Evolutionary conservation across 225 moss, liverwort and hornwort species (phyloP), one percentile per base, ranked within the genome.

Genomic region (Straminergon stramineum): DNA sequence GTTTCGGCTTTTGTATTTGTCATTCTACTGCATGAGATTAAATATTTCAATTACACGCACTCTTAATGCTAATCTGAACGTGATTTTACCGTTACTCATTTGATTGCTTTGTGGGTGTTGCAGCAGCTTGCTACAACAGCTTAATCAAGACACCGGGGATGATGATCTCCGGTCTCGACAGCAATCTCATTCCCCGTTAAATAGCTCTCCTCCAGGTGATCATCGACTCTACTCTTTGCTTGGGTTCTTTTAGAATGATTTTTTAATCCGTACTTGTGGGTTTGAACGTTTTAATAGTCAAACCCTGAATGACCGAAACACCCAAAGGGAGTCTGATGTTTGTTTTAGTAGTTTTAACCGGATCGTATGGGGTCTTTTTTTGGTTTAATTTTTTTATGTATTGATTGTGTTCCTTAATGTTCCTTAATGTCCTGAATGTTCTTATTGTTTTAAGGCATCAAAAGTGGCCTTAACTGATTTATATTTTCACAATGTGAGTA

Each of bases 121-220:
- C 94, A 94, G 93, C 95, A 99, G 99, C 91, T 92, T 99, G 92
- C 94, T 99, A 84, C 99, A 99, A 92, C 99, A 99, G 89, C 94
- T 99, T 37, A 97, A 93, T 91, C 99, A 97, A 92, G 99, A 99
- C 81, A 65, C 96, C 51, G 99, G 96, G 84, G 97, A 96, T 84
- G 99, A 99, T n/a, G 99, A 99, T 88, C 94, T 90, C 81, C 97
- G 97, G 32, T 90, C 96, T 26, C 95, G 99, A 57, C 99, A 96
- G 94, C 99, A 97, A 89, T 93, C 97, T n/a, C 96, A 95, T 89
- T 99, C 99, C 51, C 99, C 99, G 67, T 89, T 99, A 41, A 96
- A 95, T 51, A 97, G 91, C 83, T 99, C 99, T 58, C 99, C 99
- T 52, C 99, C 99, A 95, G 99, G 99, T 99, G 88, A 74, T 78